Conservation (phyloP, 306 rosid genomes). For the Herpetospermum pedunculosum region DNA sequence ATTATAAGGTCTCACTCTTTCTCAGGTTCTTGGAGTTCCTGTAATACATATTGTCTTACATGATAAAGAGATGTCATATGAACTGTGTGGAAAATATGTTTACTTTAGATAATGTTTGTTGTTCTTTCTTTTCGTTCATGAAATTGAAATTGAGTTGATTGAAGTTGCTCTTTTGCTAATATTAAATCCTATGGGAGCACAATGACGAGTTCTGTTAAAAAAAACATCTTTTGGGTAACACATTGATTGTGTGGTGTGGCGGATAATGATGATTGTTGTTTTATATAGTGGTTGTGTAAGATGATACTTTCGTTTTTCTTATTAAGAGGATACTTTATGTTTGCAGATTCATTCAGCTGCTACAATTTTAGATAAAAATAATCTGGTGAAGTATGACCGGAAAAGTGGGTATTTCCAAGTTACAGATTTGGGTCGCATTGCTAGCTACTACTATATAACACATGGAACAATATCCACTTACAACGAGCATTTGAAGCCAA, state of each 20-base stretch:
- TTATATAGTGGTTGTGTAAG: neutral
- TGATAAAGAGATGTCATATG: conserved; percentile 6
- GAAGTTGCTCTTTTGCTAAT: neutral
- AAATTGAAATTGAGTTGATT: neutral
- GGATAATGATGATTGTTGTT: neutral
- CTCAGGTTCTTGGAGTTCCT: neutral
- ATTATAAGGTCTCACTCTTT: conserved; percentile 14
- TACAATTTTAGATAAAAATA: conserved; percentile 66
- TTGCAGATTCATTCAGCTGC: conserved; percentile 93
- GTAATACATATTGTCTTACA: conserved; percentile 16
- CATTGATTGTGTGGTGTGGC: neutral
- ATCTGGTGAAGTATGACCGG: conserved; percentile 82
- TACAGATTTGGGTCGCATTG: conserved; percentile 96
- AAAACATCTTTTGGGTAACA: too few species aligned
- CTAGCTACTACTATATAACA: conserved; percentile 84
- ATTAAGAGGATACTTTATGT: neutral
- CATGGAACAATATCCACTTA: conserved; percentile 90
- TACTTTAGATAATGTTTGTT: neutral
- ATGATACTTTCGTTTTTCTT: neutral
- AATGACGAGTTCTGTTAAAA: neutral
- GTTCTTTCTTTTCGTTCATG: neutral
- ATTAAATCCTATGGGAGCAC: neutral
- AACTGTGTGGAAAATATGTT: conserved; percentile 14
- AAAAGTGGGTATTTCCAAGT: conserved; percentile 97
- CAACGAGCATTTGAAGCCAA: conserved; percentile 92